Conservation (phyloP, 2,329 filamentous ascomycete genomes). For the Apiospora rasikravindrae region DNA sequence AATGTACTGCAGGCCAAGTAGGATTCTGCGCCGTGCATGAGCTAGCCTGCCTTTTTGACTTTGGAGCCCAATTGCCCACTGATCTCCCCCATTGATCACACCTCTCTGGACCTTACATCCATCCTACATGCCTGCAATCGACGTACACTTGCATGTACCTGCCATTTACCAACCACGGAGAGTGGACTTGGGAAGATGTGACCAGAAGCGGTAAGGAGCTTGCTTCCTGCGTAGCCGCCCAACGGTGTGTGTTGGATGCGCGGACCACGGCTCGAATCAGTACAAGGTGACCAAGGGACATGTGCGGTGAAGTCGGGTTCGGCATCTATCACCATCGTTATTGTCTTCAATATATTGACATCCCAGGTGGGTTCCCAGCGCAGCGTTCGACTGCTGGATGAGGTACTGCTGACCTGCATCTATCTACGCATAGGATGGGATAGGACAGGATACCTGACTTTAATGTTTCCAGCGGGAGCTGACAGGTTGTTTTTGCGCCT, state of each 20-base stretch:
- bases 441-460: not conserved
- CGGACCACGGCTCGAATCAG: slow-evolving; percentile 5
- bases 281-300: slow-evolving; percentile 12
- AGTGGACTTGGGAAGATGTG: slow-evolving; percentile 12
- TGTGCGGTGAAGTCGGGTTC: slow-evolving; percentile 13
- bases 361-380: not conserved
- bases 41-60: not conserved
- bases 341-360: slow-evolving; percentile 6
- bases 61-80: slow-evolving; percentile 14
- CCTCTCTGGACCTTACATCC: slow-evolving; percentile 10
- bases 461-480: not conserved
- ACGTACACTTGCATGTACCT: not conserved
- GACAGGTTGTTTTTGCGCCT: slow-evolving; percentile 10
- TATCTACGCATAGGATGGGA: no score
- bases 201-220: slow-evolving; percentile 16
- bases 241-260: slow-evolving; percentile 15
- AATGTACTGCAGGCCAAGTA: not conserved
- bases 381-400: not conserved
- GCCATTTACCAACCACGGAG: slow-evolving; percentile 1
- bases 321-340: not conserved
- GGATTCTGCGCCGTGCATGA: slow-evolving; percentile 16
- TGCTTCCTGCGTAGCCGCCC: slow-evolving; percentile 11
- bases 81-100: slow-evolving; percentile 15
- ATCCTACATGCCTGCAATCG: not conserved
- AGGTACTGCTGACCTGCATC: not conserved